Evolutionary conservation across 495 filamentous ascomycete genomes (phyloP).

Genomic region (Lindgomyces ingoldianus): DNA sequence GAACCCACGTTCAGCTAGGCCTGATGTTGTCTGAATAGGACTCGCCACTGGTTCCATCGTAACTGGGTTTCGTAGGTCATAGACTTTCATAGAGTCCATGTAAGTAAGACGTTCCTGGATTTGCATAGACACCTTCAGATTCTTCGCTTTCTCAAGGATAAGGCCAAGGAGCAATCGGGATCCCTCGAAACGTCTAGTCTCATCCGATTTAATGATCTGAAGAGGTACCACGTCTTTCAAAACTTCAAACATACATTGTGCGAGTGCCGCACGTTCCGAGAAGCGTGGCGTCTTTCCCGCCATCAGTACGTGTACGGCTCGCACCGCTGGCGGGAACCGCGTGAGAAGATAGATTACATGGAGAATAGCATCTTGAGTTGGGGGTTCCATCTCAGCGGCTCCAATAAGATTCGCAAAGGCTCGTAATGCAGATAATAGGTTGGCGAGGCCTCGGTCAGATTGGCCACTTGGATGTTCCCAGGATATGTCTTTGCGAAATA

Average conservation of each 20-base stretch:
- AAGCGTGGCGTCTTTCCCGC: slow-evolving; percentile 34
- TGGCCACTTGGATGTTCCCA: slow-evolving; percentile 32
- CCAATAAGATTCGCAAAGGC: slow-evolving; percentile 35
- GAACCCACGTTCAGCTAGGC: slow-evolving; percentile 40
- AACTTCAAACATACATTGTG: slow-evolving; percentile 35
- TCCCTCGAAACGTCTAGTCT: slow-evolving; percentile 38
- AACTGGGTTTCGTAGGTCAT: slow-evolving; percentile 38
- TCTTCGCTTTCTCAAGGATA: slow-evolving; percentile 41
- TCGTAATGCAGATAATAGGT: slow-evolving; percentile 42
- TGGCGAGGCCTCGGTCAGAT: slow-evolving; percentile 41
- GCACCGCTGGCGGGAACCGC: slow-evolving; percentile 39
- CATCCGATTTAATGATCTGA: slow-evolving; percentile 31
- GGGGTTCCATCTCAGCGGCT: slow-evolving; percentile 33
- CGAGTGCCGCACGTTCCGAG: slow-evolving; percentile 37
- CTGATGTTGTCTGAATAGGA: slow-evolving; percentile 36
- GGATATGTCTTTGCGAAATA: slow-evolving; percentile 25
- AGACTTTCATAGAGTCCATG: slow-evolving; percentile 32
- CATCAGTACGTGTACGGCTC: slow-evolving; percentile 40
- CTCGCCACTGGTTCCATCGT: slow-evolving; percentile 38
- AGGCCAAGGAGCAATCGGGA: slow-evolving; percentile 42
- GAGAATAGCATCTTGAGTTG: slow-evolving; percentile 39
- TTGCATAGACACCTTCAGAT: slow-evolving; percentile 34
- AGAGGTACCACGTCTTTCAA: slow-evolving; percentile 39
- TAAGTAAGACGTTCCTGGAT: slow-evolving; percentile 21
- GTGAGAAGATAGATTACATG: slow-evolving; percentile 39